Evolutionary conservation across 1,284 basidiomycete species (phyloP), one percentile per base, ranked within the genome.

Genomic region (Malassezia slooffiae): DNA sequence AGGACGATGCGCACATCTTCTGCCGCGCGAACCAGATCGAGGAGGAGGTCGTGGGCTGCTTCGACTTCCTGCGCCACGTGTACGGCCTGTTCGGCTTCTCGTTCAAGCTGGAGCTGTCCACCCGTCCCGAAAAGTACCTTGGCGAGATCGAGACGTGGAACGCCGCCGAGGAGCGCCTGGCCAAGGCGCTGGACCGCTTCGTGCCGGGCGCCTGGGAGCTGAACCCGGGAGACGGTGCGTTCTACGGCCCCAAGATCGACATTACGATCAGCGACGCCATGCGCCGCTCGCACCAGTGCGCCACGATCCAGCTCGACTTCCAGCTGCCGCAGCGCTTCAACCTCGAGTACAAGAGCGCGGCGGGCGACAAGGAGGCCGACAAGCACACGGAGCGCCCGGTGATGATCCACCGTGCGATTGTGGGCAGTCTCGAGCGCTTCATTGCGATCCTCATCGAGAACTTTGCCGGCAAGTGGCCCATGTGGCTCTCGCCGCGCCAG

Each of bases 271-370:
- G 80, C 26, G 93, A 99, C 67, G 91, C 93, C 0, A 80, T 78
- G 50, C 81, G 90, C 37, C 86, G 88, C 26, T 90, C 57, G 30
- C 54, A 89, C 80, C 93, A 99, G 73, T 97, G 93, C 61, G 91
- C 90, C 34, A 97, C 93, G 4, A 96, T 97, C 71, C 85, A 97
- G 73, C 84, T 99, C 55, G 93, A 97, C 75, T 99, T 96, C 80
- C 88, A 97, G 72, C 79, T 99, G 8, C 93, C 93, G n/a, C 83
- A 95, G 67, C 82, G 88, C 38, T 97, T 99, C 77, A 83, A 93
- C 72, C 77, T 99, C 54, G 83, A 83, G 67, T 97, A 89, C 74
- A 83, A 88, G 31, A 80, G 48, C 15, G 41, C 62, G 26, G 80
- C 30, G 55, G 61, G 55, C 10, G 54, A 50, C 16, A 61, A 54